These are phyloP conservation scores for Magnusiomyces magnusii DNA, from an alignment of 1,139 yeast species.

Conservation along the genomic window DNA sequence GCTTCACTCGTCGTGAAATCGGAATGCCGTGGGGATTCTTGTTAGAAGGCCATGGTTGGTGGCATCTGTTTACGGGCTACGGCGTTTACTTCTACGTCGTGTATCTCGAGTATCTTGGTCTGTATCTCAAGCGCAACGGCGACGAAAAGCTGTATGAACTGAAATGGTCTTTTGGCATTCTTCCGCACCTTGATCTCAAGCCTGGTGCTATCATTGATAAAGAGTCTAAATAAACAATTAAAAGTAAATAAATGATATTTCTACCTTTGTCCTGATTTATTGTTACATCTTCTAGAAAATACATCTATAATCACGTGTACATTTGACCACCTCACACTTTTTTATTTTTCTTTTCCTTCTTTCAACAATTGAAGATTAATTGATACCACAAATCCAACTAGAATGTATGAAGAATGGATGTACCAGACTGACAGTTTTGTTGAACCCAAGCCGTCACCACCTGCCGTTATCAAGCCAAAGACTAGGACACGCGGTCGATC, in stretches of 20 bases:
- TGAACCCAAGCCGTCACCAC: conserved; percentile 8
- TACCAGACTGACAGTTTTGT: conserved; percentile 23
- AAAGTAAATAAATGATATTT: background rate
- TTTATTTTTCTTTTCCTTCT: background rate
- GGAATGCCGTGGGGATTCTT: conserved; percentile 87
- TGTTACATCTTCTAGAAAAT: background rate
- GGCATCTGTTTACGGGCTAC: conserved; percentile 83
- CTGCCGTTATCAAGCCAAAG: conserved; percentile 9
- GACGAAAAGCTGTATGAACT: conserved; percentile 43
- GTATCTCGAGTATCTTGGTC: conserved; percentile 58
- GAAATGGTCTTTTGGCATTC: conserved; percentile 43
- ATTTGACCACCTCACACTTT: background rate
- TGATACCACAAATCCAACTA: background rate
- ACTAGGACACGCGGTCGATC: conserved; percentile 25
- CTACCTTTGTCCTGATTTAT: background rate
- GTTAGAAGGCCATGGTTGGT: conserved; percentile 96
- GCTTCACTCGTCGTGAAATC: conserved; percentile 52
- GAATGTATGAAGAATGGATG: conserved; percentile 33
- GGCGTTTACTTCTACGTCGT: conserved; percentile 67
- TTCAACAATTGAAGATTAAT: no score
- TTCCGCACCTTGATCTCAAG: conserved; percentile 35
- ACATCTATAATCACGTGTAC: background rate
- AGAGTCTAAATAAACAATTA: background rate
- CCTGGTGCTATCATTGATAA: background rate
- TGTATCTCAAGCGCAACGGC: conserved; percentile 45